Evolutionary conservation across 441 rosid genomes (phyloP), one percentile per base, ranked within the genome.

Genomic region (Pelargonium myrrhifolium): DNA sequence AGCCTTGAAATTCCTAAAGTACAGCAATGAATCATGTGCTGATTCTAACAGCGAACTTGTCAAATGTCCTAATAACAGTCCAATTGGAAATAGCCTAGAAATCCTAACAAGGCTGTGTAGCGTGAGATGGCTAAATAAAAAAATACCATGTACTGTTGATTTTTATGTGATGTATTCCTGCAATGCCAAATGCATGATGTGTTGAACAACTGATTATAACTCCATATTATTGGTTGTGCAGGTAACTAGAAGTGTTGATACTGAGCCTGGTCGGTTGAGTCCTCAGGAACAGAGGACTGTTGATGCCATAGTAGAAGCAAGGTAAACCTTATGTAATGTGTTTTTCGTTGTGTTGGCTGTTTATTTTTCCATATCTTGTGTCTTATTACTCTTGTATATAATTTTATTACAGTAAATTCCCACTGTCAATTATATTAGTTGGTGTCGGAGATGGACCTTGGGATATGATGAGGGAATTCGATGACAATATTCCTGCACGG

Each of bases 371-470:
- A 6, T 40, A 22, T 69, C 68, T 65, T 10, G 66, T 79, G 63
- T 68, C 66, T 75, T 55, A 65, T 67, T n/a, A n/a, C n/a, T n/a
- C n/a, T n/a, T n/a, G n/a, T n/a, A 15, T 61, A 55, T 67, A 67
- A 21, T 39, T 71, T 26, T 4, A 62, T 70, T 84, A 76, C 89
- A 94, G 99, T 56, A 80, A 83, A 74, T 82, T 83, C 77, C 98
- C 99, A 14, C 76, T 94, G 71, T 94, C 99, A 9, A 94, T 94
- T 67, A 83, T 92, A 59, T 76, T 92, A 65, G 99, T 94, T n/a
- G 98, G 99, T 55, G 99, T 94, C 45, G 99, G 99, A 59, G 99
- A 94, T 67, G 99, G 99, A 2, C 99, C 99, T 10, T 94, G 99
- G 99, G 97, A 94, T 72, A 84, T 86, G 76, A 94, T 94, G 98